Conservation (phyloP, 2,329 filamentous ascomycete species). For the Coniosporium tulheliwenetii region DNA sequence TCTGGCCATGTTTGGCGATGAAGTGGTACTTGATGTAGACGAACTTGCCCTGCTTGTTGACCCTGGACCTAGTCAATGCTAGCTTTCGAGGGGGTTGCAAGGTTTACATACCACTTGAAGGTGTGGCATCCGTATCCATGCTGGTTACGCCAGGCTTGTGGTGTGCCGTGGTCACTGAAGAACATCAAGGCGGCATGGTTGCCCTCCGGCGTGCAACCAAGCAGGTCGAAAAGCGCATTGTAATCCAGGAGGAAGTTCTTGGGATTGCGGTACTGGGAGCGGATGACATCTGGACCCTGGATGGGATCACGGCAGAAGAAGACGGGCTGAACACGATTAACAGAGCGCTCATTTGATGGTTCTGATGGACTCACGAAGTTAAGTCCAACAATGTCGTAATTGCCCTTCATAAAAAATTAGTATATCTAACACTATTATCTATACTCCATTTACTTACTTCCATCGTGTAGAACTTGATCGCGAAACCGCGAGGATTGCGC, state of each 20-base stretch:
- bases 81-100: conserved; percentile 6
- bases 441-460: too few relatives aligned
- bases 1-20: conserved; percentile 29
- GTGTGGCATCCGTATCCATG: conserved; percentile 31
- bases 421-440: too few relatives aligned
- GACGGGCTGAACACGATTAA: conserved; percentile 17
- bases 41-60: conserved; percentile 31
- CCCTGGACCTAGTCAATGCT: conserved; percentile 8
- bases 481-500: conserved; percentile 31
- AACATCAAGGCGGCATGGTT: conserved; percentile 35
- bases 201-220: conserved; percentile 32
- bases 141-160: conserved; percentile 26
- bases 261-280: conserved; percentile 30
- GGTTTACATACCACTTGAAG: conserved; percentile 23
- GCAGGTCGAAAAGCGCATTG: conserved; percentile 32
- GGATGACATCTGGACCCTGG: conserved; percentile 31
- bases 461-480: conserved; percentile 33
- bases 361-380: conserved; percentile 19
- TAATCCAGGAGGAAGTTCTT: conserved; percentile 33
- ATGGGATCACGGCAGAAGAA: conserved; percentile 36
- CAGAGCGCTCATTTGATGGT: too few relatives aligned
- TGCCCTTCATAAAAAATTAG: conserved; percentile 31
- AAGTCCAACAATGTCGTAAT: conserved; percentile 32
- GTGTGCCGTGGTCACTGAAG: conserved; percentile 35
- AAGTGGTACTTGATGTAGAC: conserved; percentile 38